Evolutionary conservation across 2,329 filamentous ascomycete species (phyloP).

Genomic region (Penicillium italicum): DNA sequence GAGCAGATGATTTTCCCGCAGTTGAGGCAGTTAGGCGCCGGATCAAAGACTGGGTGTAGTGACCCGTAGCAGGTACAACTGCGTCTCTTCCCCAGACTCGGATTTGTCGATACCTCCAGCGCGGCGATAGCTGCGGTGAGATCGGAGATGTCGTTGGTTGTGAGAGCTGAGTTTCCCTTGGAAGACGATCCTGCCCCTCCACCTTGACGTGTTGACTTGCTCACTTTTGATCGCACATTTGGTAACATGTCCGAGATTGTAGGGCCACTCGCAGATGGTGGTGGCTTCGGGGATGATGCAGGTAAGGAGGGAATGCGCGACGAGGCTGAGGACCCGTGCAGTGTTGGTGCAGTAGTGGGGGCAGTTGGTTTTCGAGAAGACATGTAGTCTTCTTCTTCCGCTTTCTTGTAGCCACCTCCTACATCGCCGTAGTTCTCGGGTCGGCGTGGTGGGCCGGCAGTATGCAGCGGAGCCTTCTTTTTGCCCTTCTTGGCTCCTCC

Average conservation of each 20-base stretch:
- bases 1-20: constrained; percentile 96
- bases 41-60: constrained; percentile 81
- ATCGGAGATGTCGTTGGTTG: constrained; percentile 52
- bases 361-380: constrained; percentile 44
- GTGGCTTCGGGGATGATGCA: constrained; percentile 42
- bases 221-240: constrained; percentile 57
- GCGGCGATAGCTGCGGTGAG: constrained; percentile 76
- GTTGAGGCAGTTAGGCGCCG: constrained; percentile 84
- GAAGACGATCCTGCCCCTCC: constrained; percentile 64
- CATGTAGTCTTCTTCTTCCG: constrained; percentile 68
- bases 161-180: constrained; percentile 38
- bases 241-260: constrained; percentile 72
- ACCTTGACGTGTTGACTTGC: constrained; percentile 67
- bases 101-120: constrained; percentile 89
- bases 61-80: constrained; percentile 83
- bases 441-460: constrained; percentile 57
- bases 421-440: constrained; percentile 63
- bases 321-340: constrained; percentile 43
- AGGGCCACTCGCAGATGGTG: constrained; percentile 69
- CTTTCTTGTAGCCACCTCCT: constrained; percentile 72
- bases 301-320: constrained; percentile 42
- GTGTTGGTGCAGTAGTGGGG: constrained; percentile 39
- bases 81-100: constrained; percentile 63
- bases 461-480: constrained; percentile 62
- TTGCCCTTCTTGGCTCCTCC: constrained; percentile 38